Conservation (phyloP, 2,329 filamentous ascomycete species). For the Xylaria sp. region DNA sequence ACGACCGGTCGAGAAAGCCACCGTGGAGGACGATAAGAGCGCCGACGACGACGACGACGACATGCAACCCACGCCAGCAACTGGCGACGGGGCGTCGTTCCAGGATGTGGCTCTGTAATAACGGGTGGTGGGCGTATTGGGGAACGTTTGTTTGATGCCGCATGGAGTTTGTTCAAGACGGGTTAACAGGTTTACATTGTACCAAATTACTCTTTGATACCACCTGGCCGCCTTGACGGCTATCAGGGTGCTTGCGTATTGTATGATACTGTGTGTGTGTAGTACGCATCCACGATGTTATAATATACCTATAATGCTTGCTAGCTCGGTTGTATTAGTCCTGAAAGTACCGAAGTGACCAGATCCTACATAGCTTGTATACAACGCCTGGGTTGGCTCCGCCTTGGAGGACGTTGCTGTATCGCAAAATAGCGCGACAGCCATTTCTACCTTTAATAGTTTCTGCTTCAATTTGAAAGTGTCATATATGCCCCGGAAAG, state of each 20-base stretch:
- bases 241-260: constrained; percentile 13
- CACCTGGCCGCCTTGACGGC: constrained; percentile 13
- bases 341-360: neutral
- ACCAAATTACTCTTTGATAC: constrained; percentile 22
- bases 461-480: no score
- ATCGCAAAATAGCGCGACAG: no score
- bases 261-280: constrained; percentile 23
- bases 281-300: constrained; percentile 6
- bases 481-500: no score
- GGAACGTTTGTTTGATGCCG: constrained; percentile 23
- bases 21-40: constrained; percentile 49
- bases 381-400: no score
- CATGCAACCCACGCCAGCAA: constrained; percentile 58
- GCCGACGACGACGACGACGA: constrained; percentile 52
- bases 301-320: neutral
- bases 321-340: neutral
- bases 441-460: no score
- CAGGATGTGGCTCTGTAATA: constrained; percentile 70
- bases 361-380: neutral
- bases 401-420: no score
- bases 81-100: constrained; percentile 68
- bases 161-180: constrained; percentile 39
- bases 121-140: constrained; percentile 19
- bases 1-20: constrained; percentile 53
- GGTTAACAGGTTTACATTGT: constrained; percentile 24